A percentile compares a stretch with the other conserved stretches of the same genome.
These are phyloP conservation scores for Macrotyloma uniflorum DNA, from an alignment of 306 rosid species.

Conservation along the genomic window DNA sequence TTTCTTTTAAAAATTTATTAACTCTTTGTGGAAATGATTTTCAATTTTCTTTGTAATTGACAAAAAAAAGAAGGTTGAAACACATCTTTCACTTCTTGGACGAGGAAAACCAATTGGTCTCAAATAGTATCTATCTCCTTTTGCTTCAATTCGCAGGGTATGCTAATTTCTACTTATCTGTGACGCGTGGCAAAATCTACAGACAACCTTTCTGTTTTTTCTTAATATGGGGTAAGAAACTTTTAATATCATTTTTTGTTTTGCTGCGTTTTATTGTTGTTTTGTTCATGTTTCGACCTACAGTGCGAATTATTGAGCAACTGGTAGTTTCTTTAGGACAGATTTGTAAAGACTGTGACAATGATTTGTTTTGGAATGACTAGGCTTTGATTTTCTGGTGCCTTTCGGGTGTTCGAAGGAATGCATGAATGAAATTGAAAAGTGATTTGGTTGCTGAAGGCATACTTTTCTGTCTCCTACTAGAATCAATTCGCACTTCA, in stretches of 20 bases:
- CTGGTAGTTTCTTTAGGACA: background rate
- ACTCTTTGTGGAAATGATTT: too few species aligned
- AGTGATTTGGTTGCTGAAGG: background rate
- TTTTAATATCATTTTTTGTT: too few species aligned
- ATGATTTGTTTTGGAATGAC: background rate
- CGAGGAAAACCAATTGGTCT: background rate
- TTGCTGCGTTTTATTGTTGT: background rate
- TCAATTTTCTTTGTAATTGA: too few species aligned
- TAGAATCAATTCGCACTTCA: background rate
- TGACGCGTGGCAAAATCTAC: background rate
- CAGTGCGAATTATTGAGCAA: background rate
- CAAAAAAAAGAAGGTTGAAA: too few species aligned
- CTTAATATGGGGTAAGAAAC: background rate
- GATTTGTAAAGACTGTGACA: background rate
- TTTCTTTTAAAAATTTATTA: too few species aligned
- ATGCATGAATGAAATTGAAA: background rate
- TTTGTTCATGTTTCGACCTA: background rate
- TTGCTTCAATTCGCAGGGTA: background rate
- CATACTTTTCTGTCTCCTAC: background rate
- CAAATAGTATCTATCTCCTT: background rate
- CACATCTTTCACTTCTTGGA: too few species aligned
- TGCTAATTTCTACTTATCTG: background rate
- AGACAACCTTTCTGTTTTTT: background rate
- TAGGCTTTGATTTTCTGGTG: background rate
- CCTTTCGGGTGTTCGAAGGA: background rate